Base-by-base conservation (phyloP, 257 asterid genomes). In the Avicennia marina region DNA sequence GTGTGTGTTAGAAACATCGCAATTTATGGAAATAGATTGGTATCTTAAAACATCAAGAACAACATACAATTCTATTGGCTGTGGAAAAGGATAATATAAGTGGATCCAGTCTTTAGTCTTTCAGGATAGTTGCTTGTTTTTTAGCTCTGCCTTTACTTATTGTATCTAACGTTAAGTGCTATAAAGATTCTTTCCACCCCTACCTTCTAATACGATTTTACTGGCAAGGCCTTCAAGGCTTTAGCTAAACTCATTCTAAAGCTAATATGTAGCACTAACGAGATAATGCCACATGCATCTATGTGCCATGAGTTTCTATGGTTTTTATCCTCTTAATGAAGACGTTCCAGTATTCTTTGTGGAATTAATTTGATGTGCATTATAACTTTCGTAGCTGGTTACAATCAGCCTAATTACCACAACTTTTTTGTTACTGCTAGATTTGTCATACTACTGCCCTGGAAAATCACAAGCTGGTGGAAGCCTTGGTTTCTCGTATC, bases 401-500 rank as follows among this genome's bases (percentile, higher is more conserved):
- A 22, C 26, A 32, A 22, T 34, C 26, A 26, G 33, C 46, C 26
- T 62, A 56, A 60, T 47, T 24, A 62, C 11, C 8, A 39, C 54
- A 44, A 52, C 51, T 62, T 45, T 68, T 44, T 59, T 73, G 4
- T 73, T 54, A 56, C 54, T 70, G 67, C 74, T 71, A 91, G 98
- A 72, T 76, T 45, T 55, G 78, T 53, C 83, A 79, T 43, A 54
- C 72, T 53, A 77, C 89, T 34, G 82, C 78, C 17, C 69, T 82
- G 38, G 97, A 88, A 61, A 83, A 78, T 72, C 80, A 77, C 78
- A 69, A 67, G 74, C 68, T 72, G 42, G 80, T 89, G 60, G 83
- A 86, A 61, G 80, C 81, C 13, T 80, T 93, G 87, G 89, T 93
- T 21, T 93, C 98, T 65, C 97, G 98, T 93, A 93, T 93, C 98